Base-by-base conservation (phyloP, 2,329 filamentous ascomycete genomes). In the Xylaria sp. region DNA sequence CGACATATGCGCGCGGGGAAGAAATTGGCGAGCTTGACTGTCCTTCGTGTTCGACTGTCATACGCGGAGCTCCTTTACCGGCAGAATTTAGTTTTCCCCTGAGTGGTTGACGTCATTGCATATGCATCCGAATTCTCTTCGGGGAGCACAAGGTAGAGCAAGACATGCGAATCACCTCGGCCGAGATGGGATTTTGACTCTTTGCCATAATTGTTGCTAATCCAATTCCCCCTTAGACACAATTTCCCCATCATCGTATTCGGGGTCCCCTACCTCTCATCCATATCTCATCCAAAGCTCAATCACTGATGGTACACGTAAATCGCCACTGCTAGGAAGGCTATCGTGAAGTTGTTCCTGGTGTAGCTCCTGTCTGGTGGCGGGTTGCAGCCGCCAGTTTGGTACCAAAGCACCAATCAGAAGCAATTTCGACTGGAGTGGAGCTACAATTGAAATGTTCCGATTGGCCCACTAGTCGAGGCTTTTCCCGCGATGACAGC, bases 101-200 rank as follows among this genome's bases (percentile, higher is more conserved):
- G 32, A 39, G 45, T 36, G 24, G n/a, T 57, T 64, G 64, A 69
- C 67, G 67, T 69, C 67, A 69, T 64, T 51, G 24, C 53, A 51
- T 63, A 8, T 51, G 17, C 32, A 48, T 6, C 45, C 17, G 27
- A 12, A 36, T 12, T 27, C 1, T 32, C 36, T 50, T 9, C n/a
- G 4, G 50, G 36, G 4, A 34, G 48, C 4, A 27, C 19, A 12
- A 54, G 14, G 3, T 12, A 24, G 21, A 24, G n/a, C 11, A 21
- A 42, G 7, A 19, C 6, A n/a, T 34, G 50, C 21, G 32, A 56
- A 58, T 42, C 30, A 36, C 19, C 6, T 50, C n/a, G 19, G 14
- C 55, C 4, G 36, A 47, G 45, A 65, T 65, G 62, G 62, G n/a
- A 68, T 32, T 47, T 24, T 42, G 51, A 14, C 19, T 7, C 50